A percentile compares a stretch with the other conserved stretches of the same genome.
phyloP scores from a whole-genome alignment of 371 early-diverging fungal genomes.

The Zychaea mexicana region DNA sequence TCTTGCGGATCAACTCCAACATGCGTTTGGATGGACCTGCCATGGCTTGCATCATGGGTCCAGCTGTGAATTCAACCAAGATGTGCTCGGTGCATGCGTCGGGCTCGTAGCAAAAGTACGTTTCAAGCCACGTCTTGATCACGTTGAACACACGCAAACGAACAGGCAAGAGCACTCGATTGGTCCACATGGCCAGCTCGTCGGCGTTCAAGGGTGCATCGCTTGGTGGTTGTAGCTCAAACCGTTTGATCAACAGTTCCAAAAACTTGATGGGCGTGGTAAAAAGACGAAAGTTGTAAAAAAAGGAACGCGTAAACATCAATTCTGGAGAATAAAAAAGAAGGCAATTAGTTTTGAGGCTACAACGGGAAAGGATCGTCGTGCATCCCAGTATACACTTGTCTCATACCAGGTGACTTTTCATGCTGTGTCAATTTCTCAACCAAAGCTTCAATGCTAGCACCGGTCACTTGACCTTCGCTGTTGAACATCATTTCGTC shows the following conservation, averaged over 20 bases:
- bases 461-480: slow-evolving; percentile 89
- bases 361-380: no score
- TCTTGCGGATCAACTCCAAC: slow-evolving; percentile 36
- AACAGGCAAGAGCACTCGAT: slow-evolving; percentile 82
- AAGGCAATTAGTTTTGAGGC: not conserved
- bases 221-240: slow-evolving; percentile 70
- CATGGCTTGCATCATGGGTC: slow-evolving; percentile 37
- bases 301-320: slow-evolving; percentile 79
- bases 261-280: slow-evolving; percentile 74
- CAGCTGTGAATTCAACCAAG: slow-evolving; percentile 28
- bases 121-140: slow-evolving; percentile 91
- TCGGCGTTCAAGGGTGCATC: slow-evolving; percentile 64
- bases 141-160: slow-evolving; percentile 88
- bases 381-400: no score
- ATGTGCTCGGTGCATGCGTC: slow-evolving; percentile 40
- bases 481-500: slow-evolving; percentile 80
- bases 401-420: slow-evolving; percentile 43
- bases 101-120: slow-evolving; percentile 71
- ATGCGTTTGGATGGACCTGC: slow-evolving; percentile 48
- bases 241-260: slow-evolving; percentile 69
- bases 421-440: slow-evolving; percentile 92
- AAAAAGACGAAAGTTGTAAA: slow-evolving; percentile 91
- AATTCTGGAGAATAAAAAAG: slow-evolving; percentile 51
- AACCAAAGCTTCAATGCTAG: slow-evolving; percentile 80
- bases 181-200: slow-evolving; percentile 80